Base-by-base conservation (phyloP, 768 basidiomycete genomes). In the Crassisporium funariophilum region DNA sequence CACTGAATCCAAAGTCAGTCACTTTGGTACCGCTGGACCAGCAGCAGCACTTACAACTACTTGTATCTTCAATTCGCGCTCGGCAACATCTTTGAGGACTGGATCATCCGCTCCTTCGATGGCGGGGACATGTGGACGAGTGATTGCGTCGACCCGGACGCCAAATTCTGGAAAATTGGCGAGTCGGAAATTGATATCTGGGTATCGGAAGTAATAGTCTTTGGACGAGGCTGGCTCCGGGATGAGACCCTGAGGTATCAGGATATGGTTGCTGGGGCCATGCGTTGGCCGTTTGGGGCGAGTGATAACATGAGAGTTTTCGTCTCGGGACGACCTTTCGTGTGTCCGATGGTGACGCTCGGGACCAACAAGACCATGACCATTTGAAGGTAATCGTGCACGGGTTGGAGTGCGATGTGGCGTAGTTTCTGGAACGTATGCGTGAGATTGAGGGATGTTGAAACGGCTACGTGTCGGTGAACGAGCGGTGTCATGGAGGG, bases 1-100 rank as follows among this genome's bases (percentile, higher is more conserved):
- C 77, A 79, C 77, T 78, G 46, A 38, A 40, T 9, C 34, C 34
- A 35, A 17, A 2, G 15, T 24, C 20, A n/a, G 21, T 11, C 39
- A 29, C n/a, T 25, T 20, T 20, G 8, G n/a, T 3, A 29, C 12
- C 17, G 5, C 15, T 5, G 11, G 13, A 34, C 22, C n/a, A n/a
- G 22, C 19, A 15, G 17, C 36, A 33, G 6, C 16, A 39, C 65
- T 38, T 50, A 77, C 75, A 27, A 63, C 49, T 23, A 74, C 48
- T 47, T 61, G 59, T 41, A 75, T 29, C 50, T 63, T 71, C n/a
- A 72, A 54, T 46, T 63, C 59, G 12, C 70, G 54, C 29, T 64
- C 59, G 6, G 40, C 46, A 40, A 35, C 45, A 9, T 21, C 35
- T 2, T 47, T 43, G 21, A 66, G 54, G 34, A 62, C 55, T 19